Base-by-base conservation (phyloP, 305 asterid genomes). In the Fraxinus platypoda region DNA sequence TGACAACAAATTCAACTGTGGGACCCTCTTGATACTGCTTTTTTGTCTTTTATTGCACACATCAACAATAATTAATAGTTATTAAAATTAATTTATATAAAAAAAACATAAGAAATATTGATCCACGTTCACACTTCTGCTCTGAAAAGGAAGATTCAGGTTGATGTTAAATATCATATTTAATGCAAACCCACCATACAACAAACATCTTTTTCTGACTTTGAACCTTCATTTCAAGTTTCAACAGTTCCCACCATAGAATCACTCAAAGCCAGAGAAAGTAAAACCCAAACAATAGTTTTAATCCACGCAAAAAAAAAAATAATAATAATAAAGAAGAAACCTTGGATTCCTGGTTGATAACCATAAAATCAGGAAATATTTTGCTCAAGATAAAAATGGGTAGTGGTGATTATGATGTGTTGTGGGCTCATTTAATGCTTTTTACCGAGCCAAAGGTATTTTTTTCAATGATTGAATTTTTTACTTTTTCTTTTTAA, bases 361-460 rank as follows among this genome's bases (percentile, higher is more conserved):
- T 15, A 80, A 84, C 89, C 83, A 84, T 78, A 81, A 83, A 89
- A 84, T 84, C 91, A 88, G 86, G 88, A 30, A 78, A 77, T 21
- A 38, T 89, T 71, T 76, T 81, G 86, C 83, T 38, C 86, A 78
- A 86, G 85, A 81, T 75, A 72, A 77, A 85, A 86, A 90, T 90
- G 95, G 89, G 89, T 70, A 75, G 87, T 84, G 86, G 88, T 78
- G 85, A 84, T 49, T 86, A 89, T 88, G 85, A 68, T 86, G 85
- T 35, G 57, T 79, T 90, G 97, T 93, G 98, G 96, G 95, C 95
- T 88, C 94, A 83, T 79, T 64, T 86, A 83, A 85, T 86, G 88
- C 89, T 84, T 88, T 87, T 90, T 88, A 82, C 90, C 87, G 74
- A 46, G 84, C 81, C 83, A 90, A 91, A 91, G 94, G 95, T 89